A percentile compares a stretch with the other conserved stretches of the same genome.
phyloP scores from a whole-genome alignment of 2,329 filamentous ascomycete species.

The Diplocarpon rosae region DNA sequence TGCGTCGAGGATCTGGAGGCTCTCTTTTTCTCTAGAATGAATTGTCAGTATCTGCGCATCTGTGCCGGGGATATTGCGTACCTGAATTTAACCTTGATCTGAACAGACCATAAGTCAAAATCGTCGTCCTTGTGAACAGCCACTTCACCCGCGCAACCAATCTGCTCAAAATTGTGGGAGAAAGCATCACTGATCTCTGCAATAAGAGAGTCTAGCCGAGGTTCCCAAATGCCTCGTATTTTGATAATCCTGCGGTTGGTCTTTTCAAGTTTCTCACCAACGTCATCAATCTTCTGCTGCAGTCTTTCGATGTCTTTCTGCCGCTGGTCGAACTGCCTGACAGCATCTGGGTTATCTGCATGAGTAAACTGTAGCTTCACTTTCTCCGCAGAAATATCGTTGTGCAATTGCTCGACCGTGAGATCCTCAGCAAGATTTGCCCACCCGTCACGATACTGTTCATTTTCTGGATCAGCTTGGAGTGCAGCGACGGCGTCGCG shows the following conservation, averaged over 20 bases:
- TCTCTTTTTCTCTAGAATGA: conserved; percentile 57
- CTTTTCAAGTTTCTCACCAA: conserved; percentile 42
- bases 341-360: conserved; percentile 61
- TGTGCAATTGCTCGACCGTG: conserved; percentile 37
- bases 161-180: conserved; percentile 84
- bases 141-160: conserved; percentile 89
- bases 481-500: background rate
- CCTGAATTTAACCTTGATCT: conserved; percentile 94
- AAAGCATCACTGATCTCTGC: conserved; percentile 81
- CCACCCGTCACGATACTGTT: conserved; percentile 15
- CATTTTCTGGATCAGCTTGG: conserved; percentile 28
- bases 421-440: background rate
- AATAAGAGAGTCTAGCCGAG: conserved; percentile 66
- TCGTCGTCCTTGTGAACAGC: conserved; percentile 80
- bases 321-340: conserved; percentile 68
- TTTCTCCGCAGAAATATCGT: conserved; percentile 62
- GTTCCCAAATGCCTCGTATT: conserved; percentile 70
- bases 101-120: conserved; percentile 87
- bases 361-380: conserved; percentile 72
- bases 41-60: conserved; percentile 6
- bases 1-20: conserved; percentile 72
- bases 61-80: conserved; percentile 31
- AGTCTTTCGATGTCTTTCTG: conserved; percentile 61
- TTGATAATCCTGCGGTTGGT: conserved; percentile 49
- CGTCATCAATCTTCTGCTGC: conserved; percentile 44